phyloP scores from a whole-genome alignment of 202 grass and related monocot genomes.

The Carex arenaria region DNA sequence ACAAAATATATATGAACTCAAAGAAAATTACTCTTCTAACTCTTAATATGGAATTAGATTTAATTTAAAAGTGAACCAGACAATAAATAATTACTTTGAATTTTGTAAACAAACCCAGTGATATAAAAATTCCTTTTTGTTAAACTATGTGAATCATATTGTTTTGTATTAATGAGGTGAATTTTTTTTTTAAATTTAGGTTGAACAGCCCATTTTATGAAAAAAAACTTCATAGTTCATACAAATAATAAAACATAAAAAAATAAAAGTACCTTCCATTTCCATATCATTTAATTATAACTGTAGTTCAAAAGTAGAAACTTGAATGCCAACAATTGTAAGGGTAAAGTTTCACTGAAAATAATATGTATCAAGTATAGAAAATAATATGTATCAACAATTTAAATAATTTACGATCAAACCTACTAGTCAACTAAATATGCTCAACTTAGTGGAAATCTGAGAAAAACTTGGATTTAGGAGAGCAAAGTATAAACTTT shows the following conservation, averaged over 20 bases:
- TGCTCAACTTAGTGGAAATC: background rate
- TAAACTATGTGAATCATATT: background rate
- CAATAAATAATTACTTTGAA: background rate
- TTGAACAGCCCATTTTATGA: background rate
- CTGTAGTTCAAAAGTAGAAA: background rate
- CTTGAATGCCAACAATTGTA: background rate
- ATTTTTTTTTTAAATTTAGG: too few species aligned
- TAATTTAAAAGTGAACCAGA: background rate
- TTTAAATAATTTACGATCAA: background rate
- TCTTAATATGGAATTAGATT: background rate
- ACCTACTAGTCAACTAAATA: background rate
- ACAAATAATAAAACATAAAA: background rate
- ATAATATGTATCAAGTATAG: background rate
- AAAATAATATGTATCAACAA: background rate
- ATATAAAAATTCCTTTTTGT: background rate
- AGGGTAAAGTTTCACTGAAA: background rate
- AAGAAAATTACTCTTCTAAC: background rate
- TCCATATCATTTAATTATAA: background rate
- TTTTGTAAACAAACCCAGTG: background rate
- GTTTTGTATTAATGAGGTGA: too few species aligned
- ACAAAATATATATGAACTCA: background rate
- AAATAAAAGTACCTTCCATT: background rate
- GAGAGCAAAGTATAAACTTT: background rate
- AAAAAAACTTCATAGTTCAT: background rate
- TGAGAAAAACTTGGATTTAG: background rate